Evolutionary conservation across 2,329 filamentous ascomycete genomes (phyloP), one percentile per base, ranked within the genome.

Genomic region (Cercospora nicotianae): DNA sequence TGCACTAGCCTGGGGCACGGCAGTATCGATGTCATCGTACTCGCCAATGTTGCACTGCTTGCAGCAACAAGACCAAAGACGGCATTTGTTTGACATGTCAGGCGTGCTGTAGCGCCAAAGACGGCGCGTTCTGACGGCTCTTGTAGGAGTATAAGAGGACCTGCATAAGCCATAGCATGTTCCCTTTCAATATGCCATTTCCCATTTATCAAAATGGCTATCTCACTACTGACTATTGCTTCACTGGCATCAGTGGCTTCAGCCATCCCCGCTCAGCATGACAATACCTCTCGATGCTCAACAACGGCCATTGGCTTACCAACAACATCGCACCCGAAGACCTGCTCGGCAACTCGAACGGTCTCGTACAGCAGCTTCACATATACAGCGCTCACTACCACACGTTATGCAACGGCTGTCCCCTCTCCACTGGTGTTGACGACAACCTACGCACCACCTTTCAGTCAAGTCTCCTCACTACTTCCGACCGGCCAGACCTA

Each of bases 321-420:
- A 31, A 57, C 30, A 20, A 55, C 58, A 30, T 36, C 58, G 28
- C 6, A 53, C n/a, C 67, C 60, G 2, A 51, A 68, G 39, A 71
- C 69, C 36, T 73, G 72, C 64, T 72, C 70, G 2, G 72, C 70
- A 10, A 71, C 67, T 2, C 62, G 63, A 5, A 70, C 67, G 7
- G 58, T 58, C 6, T 36, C 66, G 3, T 73, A 73, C 58, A 68
- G 64, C 33, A 57, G 28, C 18, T 73, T 69, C 64, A 62, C 68
- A 12, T 74, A 72, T 39, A 72, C 71, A n/a, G 69, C 60, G 4
- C 36, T 67, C 7, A 74, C 71, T 9, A 69, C 69, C 20, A 67
- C 68, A 10, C 65, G 72, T 23, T 73, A 74, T 61, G 71, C 72
- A 26, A 74, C 69, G 5, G 26, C 72, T 10, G 30, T 74, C 7